Percentiles rank a stretch among this genome's conserved stretches.
Conservation (phyloP, 352 stramenopile genomes). For the Vaucheria bursata region DNA sequence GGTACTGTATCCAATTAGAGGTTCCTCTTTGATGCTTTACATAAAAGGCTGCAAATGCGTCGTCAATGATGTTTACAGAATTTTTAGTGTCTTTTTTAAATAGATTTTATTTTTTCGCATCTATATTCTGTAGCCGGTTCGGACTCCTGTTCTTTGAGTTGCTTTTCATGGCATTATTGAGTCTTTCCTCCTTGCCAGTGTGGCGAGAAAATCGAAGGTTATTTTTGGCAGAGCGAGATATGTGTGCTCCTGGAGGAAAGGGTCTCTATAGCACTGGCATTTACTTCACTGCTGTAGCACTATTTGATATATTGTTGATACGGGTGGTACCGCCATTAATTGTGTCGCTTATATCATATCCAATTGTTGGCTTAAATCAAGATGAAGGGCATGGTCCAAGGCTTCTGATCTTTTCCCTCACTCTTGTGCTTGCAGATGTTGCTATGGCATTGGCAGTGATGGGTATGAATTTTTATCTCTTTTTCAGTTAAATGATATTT, state of each 20-base stretch:
- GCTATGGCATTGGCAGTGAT: conserved; percentile 32
- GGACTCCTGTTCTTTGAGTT: conserved; percentile 34
- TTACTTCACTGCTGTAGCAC: conserved; percentile 28
- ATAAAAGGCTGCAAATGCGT: too few species aligned
- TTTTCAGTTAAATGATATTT: too few species aligned
- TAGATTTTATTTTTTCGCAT: too few species aligned
- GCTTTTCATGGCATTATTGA: conserved; percentile 33
- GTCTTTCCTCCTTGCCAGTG: conserved; percentile 27
- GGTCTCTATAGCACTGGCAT: conserved; percentile 18
- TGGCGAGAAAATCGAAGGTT: conserved; percentile 26
- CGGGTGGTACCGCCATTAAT: conserved; percentile 23
- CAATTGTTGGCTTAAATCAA: conserved; percentile 20
- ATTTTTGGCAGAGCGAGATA: conserved; percentile 17
- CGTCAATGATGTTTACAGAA: too few species aligned
- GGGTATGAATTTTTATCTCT: too few species aligned
- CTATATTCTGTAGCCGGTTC: neutral
- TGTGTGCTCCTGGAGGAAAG: neutral
- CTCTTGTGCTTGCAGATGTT: conserved; percentile 22
- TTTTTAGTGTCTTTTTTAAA: too few species aligned
- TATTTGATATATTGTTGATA: conserved; percentile 26
- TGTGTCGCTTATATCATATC: conserved; percentile 25
- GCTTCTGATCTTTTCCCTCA: neutral
- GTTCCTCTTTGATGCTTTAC: too few species aligned
- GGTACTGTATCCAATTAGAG: too few species aligned
- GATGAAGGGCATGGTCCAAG: neutral